Evolutionary conservation across 768 basidiomycete species (phyloP).

Genomic region (Porpolomopsis calyptriformis): DNA sequence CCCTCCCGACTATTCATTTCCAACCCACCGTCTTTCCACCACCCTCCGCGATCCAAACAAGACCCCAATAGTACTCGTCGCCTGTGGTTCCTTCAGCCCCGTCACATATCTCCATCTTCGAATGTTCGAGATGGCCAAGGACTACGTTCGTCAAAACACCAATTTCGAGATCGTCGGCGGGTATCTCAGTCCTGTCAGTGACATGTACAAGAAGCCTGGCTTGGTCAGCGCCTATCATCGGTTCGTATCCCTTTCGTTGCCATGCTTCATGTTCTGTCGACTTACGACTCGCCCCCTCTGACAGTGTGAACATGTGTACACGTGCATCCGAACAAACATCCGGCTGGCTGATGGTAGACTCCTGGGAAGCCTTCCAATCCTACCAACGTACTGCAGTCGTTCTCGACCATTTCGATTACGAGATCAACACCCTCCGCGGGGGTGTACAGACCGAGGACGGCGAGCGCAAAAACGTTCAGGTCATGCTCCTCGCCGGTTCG

Average conservation of each 20-base stretch:
- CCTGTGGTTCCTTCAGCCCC: slow-evolving; percentile 96
- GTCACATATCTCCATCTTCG: slow-evolving; percentile 96
- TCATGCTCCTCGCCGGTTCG: slow-evolving; percentile 96
- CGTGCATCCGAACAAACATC: slow-evolving; percentile 85
- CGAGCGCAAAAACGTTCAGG: slow-evolving; percentile 61
- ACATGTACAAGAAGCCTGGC: slow-evolving; percentile 94
- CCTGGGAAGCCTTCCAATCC: slow-evolving; percentile 92
- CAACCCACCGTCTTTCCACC: slow-evolving; percentile 50
- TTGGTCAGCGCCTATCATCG: slow-evolving; percentile 79
- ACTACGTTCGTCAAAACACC: slow-evolving; percentile 87
- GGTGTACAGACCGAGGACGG: slow-evolving; percentile 69
- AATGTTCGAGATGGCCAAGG: slow-evolving; percentile 99
- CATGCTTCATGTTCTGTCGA: neutral
- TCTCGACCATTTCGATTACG: slow-evolving; percentile 92
- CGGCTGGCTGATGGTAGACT: slow-evolving; percentile 93
- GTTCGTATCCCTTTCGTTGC: slow-evolving; percentile 40
- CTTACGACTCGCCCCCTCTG: slow-evolving; percentile 1
- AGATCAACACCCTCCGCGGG: slow-evolving; percentile 79
- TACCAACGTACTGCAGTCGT: slow-evolving; percentile 97
- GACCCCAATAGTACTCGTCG: slow-evolving; percentile 88
- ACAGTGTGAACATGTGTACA: slow-evolving; percentile 78
- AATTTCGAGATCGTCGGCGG: slow-evolving; percentile 91
- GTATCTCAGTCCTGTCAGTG: slow-evolving; percentile 93
- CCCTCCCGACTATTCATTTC: slow-evolving; percentile 59
- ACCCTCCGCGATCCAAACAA: slow-evolving; percentile 51